Base-by-base conservation (phyloP, 352 stramenopile genomes). In the Phytophthora cryptogea region DNA sequence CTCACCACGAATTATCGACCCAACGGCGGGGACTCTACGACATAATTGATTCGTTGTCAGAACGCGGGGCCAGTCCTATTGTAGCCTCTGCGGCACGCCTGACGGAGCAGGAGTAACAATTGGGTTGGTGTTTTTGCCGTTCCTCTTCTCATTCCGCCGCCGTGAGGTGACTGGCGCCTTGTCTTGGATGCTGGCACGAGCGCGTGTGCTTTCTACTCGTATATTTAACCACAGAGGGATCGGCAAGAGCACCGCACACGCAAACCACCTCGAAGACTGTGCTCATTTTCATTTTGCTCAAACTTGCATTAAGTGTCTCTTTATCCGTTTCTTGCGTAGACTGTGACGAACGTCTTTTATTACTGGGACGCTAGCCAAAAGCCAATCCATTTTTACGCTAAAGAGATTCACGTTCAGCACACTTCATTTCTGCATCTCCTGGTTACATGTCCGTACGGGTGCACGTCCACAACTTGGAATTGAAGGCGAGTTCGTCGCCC, bases 391-490 rank as follows among this genome's bases (percentile, higher is more conserved):
- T 23, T 23, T 23, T 23, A 23, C 20, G 20, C 20, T 23, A 23
- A 23, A 23, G 20, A 2, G 20, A 23, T 23, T 23, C 20, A 23
- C 2, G 20, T 23, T 23, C 2, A 3, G 20, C 20, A 23, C 20
- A 23, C 20, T 3, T 23, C 20, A 23, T 23, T 23, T 23, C 20
- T 23, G 20, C 20, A 23, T 23, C 20, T 23, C 20, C 20, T 23
- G 20, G 13, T 44, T 62, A 76, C 20, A 74, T 68, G 41, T 58
- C 30, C 32, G 56, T 65, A 48, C 70, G 61, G 46, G 73, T 81
- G 48, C 73, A 74, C 13, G 78, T 92, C 82, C 80, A 94, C 31
- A 94, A 70, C 50, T 87, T 89, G 42, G 74, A 73, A 9, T 72
- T 72, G 35, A 51, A 68, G 9, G 46, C 55, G 36, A 83, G 63